A percentile compares a stretch with the other conserved stretches of the same genome.
phyloP scores from a whole-genome alignment of 352 stramenopile genomes.

The Globisporangium lucens region DNA sequence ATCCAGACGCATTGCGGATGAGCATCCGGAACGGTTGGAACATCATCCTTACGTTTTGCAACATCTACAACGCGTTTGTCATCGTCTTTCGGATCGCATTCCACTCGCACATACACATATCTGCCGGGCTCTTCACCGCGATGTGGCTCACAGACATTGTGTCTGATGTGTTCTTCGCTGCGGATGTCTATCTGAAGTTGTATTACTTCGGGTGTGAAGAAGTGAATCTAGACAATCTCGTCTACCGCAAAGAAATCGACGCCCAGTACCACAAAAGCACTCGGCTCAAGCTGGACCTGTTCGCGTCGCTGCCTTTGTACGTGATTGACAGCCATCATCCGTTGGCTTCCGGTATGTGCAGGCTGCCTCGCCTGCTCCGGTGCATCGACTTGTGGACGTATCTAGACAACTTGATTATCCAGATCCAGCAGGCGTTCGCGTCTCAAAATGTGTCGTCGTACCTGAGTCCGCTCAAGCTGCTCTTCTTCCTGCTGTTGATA shows the following conservation, averaged over 20 bases:
- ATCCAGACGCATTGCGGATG: constrained; percentile 22
- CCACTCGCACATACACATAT: constrained; percentile 42
- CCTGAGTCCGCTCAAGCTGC: constrained; percentile 59
- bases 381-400: constrained; percentile 50
- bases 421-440: constrained; percentile 66
- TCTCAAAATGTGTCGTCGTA: constrained; percentile 68
- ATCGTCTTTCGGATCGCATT: constrained; percentile 75
- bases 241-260: constrained; percentile 31
- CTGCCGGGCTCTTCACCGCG: constrained; percentile 10
- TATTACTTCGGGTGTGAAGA: constrained; percentile 62
- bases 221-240: constrained; percentile 42
- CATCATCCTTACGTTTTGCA: constrained; percentile 44
- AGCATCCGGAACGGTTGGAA: constrained; percentile 41
- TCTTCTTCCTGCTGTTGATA: constrained; percentile 63
- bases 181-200: constrained; percentile 66
- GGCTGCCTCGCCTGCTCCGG: constrained; percentile 55
- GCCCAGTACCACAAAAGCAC: constrained; percentile 35
- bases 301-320: constrained; percentile 61
- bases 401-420: constrained; percentile 62
- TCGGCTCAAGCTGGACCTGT: constrained; percentile 44
- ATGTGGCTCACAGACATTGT: constrained; percentile 44
- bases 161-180: constrained; percentile 47
- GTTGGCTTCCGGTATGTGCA: constrained; percentile 35
- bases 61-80: constrained; percentile 65
- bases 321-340: constrained; percentile 22